Percentiles rank a stretch among this genome's conserved stretches.
These are phyloP conservation scores for Lomentospora prolificans DNA, from an alignment of 2,329 filamentous ascomycete genomes.

Conservation along the genomic window DNA sequence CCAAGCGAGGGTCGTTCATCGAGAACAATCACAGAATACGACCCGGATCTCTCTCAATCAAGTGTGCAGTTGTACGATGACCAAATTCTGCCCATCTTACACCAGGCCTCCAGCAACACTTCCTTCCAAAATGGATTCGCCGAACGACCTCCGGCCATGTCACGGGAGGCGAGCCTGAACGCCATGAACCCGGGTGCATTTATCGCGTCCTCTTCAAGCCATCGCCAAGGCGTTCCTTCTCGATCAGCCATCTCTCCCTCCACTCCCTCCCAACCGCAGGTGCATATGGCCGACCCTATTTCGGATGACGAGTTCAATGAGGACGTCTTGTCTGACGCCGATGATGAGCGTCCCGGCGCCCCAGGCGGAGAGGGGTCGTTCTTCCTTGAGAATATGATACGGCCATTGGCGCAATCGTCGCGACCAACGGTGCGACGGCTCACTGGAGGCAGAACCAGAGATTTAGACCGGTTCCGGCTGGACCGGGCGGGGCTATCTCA, in stretches of 20 bases:
- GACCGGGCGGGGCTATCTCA: slow-evolving; percentile 25
- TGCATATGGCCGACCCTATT: slow-evolving; percentile 50
- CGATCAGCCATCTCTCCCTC: not conserved
- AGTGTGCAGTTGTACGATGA: slow-evolving; percentile 84
- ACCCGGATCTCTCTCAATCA: slow-evolving; percentile 57
- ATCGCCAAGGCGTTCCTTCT: slow-evolving; percentile 27
- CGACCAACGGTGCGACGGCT: slow-evolving; percentile 51
- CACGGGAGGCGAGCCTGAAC: slow-evolving; percentile 50
- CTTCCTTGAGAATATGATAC: slow-evolving; percentile 52
- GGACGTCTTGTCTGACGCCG: slow-evolving; percentile 71
- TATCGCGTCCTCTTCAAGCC: slow-evolving; percentile 40
- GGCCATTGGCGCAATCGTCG: slow-evolving; percentile 46
- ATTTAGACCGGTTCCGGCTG: slow-evolving; percentile 25
- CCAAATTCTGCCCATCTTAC: slow-evolving; percentile 80
- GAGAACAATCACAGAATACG: slow-evolving; percentile 54
- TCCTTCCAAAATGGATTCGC: slow-evolving; percentile 85
- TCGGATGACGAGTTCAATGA: slow-evolving; percentile 70
- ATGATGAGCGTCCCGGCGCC: slow-evolving; percentile 41
- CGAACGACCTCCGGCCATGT: slow-evolving; percentile 55
- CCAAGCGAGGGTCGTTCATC: slow-evolving; percentile 48
- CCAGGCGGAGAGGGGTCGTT: slow-evolving; percentile 36
- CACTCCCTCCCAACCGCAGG: slow-evolving; percentile 20
- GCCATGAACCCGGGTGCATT: slow-evolving; percentile 55
- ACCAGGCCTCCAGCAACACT: slow-evolving; percentile 71
- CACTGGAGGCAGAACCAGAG: slow-evolving; percentile 43